Base-by-base conservation (phyloP, 2,329 filamentous ascomycete species). In the Daldinia sp. region DNA sequence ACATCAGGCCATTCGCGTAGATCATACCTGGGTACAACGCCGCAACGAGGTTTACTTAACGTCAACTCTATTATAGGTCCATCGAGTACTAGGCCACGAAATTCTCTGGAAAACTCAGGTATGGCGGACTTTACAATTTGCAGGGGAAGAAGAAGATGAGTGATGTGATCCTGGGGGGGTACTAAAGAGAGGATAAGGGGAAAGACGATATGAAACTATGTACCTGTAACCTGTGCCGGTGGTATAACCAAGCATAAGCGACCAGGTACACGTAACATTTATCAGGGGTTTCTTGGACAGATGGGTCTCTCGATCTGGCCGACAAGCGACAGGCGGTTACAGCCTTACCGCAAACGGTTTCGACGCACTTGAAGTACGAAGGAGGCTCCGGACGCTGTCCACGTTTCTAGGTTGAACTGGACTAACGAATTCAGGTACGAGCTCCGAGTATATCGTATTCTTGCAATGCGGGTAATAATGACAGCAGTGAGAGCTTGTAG, bases 11-110 rank as follows among this genome's bases (percentile, higher is more conserved):
- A 78, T 77, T 77, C 58, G 47, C 56, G 79, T 71, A 77, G 79
- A 80, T 80, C 78, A 81, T 80, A 80, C 79, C 74, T 77, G 72
- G 70, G 72, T 74, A 75, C 73, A 72, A 75, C 76, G 74, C 73
- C 72, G 74, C 70, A 69, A 69, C 67, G 58, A 69, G 70, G 69
- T 72, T 74, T 65, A 71, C 27, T 69, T 70, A 49, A 63, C 55
- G 56, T 63, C 63, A 66, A 66, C 50, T 29, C 47, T 55, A 51
- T 63, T 55, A 39, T 51, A 56, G 57, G 47, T 69, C 47, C 30
- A 50, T 34, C 47, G 45, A 25, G 27, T 45, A 32, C 49, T 58
- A 64, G 32, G 34, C 37, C 37, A 62, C 43, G 41, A 49, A 54
- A 50, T 45, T 52, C 52, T 51, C 50, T 56, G 39, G 23, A 47